phyloP scores from a whole-genome alignment of 202 grass and related monocot genomes.

The Cymbopogon flexuosus region DNA sequence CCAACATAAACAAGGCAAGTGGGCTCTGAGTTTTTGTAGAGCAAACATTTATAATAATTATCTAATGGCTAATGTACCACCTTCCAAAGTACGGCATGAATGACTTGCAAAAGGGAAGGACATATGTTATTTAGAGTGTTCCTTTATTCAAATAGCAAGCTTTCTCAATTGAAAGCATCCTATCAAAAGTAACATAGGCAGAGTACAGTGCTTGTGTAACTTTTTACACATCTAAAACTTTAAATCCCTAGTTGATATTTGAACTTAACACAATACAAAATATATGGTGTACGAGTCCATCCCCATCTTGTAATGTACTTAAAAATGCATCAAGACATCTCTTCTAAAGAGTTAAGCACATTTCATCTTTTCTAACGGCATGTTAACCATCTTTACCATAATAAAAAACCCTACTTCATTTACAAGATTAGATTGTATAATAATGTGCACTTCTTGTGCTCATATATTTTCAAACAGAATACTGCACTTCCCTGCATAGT shows the following conservation, averaged over 20 bases:
- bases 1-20: not conserved
- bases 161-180: not conserved
- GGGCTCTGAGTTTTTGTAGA: not conserved
- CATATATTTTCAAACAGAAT: not conserved
- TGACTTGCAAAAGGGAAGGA: constrained; percentile 3
- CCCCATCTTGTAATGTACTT: not conserved
- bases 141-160: not conserved
- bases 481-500: not conserved
- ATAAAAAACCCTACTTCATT: not conserved
- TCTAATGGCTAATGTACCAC: not conserved
- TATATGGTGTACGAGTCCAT: not conserved
- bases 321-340: not conserved
- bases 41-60: not conserved
- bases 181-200: not conserved
- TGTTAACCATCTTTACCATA: not conserved
- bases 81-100: not conserved
- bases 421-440: not conserved
- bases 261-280: not conserved
- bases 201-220: not conserved
- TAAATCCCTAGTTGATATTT: not conserved
- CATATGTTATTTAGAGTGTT: not conserved
- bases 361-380: constrained; percentile 4
- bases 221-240: not conserved
- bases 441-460: not conserved
- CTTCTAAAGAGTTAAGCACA: not conserved